Percentiles rank a stretch among this genome's conserved stretches.
phyloP scores from a whole-genome alignment of 2,329 filamentous ascomycete species.

The Calonectria pauciramosa region DNA sequence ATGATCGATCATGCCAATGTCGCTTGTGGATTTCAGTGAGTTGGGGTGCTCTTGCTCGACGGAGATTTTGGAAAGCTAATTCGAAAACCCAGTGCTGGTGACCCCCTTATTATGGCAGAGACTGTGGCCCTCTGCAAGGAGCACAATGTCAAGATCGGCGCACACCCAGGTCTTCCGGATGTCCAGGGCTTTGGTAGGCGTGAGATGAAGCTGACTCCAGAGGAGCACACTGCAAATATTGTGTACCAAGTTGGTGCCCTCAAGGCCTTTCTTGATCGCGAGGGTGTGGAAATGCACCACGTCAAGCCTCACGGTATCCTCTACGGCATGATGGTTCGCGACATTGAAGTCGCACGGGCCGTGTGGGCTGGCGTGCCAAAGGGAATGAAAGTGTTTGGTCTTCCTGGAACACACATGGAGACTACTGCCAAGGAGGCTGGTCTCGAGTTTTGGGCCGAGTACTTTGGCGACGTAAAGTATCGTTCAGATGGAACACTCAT shows the following conservation, averaged over 20 bases:
- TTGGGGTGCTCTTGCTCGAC: background rate
- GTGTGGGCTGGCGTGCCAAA: conserved; percentile 43
- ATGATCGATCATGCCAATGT: conserved; percentile 73
- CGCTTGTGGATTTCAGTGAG: conserved; percentile 68
- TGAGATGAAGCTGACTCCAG: conserved; percentile 33
- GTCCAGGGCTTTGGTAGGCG: conserved; percentile 36
- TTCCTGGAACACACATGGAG: conserved; percentile 46
- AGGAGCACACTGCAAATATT: conserved; percentile 35
- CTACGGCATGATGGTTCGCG: conserved; percentile 47
- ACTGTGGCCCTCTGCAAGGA: conserved; percentile 33
- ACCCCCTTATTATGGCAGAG: conserved; percentile 35
- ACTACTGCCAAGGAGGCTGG: conserved; percentile 38
- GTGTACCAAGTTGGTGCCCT: conserved; percentile 36
- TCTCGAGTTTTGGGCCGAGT: conserved; percentile 45
- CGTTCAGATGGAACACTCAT: conserved; percentile 39
- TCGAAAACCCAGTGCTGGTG: conserved; percentile 20
- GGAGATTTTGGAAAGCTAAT: background rate
- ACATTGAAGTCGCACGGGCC: conserved; percentile 40
- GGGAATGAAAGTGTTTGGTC: conserved; percentile 43
- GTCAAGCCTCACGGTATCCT: conserved; percentile 44
- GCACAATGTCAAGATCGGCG: conserved; percentile 32
- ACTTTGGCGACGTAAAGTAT: conserved; percentile 48
- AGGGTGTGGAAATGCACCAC: conserved; percentile 35
- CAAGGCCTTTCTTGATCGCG: conserved; percentile 29
- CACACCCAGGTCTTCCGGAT: conserved; percentile 35